These are phyloP conservation scores for Gonium pectorale DNA, from an alignment of 139 green algal genomes.

Conservation along the genomic window DNA sequence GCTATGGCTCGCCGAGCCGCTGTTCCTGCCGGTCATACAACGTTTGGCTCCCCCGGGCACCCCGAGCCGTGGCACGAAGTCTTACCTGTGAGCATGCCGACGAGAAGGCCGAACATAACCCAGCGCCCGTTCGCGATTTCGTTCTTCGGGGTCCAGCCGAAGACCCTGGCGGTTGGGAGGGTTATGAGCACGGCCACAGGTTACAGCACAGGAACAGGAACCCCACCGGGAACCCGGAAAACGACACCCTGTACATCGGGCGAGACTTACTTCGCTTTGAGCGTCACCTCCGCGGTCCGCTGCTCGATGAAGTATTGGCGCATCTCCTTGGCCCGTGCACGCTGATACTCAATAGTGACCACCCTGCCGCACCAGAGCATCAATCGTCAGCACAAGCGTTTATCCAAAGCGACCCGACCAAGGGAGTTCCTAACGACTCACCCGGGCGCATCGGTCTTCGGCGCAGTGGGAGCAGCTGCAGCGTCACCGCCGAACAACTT, in stretches of 20 bases:
- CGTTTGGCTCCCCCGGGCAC: too few species aligned
- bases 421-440: not conserved
- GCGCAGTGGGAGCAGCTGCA: constrained; percentile 1
- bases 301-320: constrained; percentile 88
- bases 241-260: too few species aligned
- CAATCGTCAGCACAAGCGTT: not conserved
- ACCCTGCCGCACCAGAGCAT: not conserved
- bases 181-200: constrained; percentile 1
- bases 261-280: constrained; percentile 67
- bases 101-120: constrained; percentile 96
- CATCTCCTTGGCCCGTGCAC: constrained; percentile 93
- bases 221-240: too few species aligned
- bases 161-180: constrained; percentile 73
- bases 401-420: not conserved
- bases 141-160: constrained; percentile 93
- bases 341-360: constrained; percentile 89
- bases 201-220: too few species aligned
- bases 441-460: not conserved
- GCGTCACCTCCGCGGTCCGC: constrained; percentile 47
- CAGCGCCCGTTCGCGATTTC: constrained; percentile 97
- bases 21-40: too few species aligned
- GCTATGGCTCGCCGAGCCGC: too few species aligned
- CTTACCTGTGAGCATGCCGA: constrained; percentile 89
- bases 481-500: constrained; percentile 48
- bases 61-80: not conserved